These are phyloP conservation scores for Solanum chmielewskii DNA, from an alignment of 257 asterid species.

Conservation along the genomic window DNA sequence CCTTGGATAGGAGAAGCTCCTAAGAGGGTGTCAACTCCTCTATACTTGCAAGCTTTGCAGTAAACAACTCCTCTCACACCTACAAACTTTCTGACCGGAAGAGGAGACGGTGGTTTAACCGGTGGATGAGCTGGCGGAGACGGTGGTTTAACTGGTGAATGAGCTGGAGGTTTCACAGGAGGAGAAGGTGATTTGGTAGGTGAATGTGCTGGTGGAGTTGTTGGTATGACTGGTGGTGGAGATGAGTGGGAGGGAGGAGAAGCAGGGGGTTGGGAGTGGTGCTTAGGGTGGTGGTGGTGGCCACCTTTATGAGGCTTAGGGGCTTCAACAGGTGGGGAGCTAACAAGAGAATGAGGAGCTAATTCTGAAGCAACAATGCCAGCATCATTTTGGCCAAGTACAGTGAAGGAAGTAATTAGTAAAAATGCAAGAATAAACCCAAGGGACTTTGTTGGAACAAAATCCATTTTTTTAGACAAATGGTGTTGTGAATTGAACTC, in stretches of 20 bases:
- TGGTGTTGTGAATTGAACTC: not conserved
- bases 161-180: not conserved
- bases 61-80: slow-evolving; percentile 47
- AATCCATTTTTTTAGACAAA: not conserved
- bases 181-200: not conserved
- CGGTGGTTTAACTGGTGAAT: not conserved
- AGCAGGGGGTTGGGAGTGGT: not conserved
- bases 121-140: not conserved
- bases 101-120: not conserved
- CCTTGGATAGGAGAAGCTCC: slow-evolving; percentile 45
- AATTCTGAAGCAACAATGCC: not conserved
- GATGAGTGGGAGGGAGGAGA: not conserved
- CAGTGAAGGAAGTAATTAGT: not conserved
- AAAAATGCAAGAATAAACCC: not conserved
- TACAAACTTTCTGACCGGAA: slow-evolving; percentile 16
- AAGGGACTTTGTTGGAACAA: not conserved
- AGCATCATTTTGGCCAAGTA: not conserved
- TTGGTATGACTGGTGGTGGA: not conserved
- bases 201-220: not conserved
- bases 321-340: slow-evolving; percentile 6
- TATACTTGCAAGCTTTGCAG: slow-evolving; percentile 62
- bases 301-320: slow-evolving; percentile 1
- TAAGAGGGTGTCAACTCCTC: slow-evolving; percentile 27
- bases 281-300: slow-evolving; percentile 15
- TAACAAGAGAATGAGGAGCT: not conserved